Evolutionary conservation across 371 early-diverging fungal species (phyloP), one percentile per base, ranked within the genome.

Genomic region (Mucor velutinosus): DNA sequence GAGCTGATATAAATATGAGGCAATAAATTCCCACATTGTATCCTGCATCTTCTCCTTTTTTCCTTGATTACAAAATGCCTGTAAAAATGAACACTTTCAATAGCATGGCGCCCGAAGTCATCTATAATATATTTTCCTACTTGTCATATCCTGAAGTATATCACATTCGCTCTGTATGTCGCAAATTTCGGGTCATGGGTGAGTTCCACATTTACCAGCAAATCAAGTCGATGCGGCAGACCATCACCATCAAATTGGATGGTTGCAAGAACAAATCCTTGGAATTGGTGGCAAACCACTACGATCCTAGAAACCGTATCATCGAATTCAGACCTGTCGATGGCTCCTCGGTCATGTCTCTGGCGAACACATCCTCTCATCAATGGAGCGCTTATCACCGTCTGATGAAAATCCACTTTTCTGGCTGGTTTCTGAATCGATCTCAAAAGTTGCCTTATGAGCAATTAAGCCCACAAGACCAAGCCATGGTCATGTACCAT

Each of bases 401-500:
- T 19, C 68, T 66, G 7, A 61, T 76, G 58, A 78, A 81, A 29
- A 74, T 78, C 8, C 77, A 75, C 39, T 81, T 78, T 37, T 72
- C 69, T 49, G 60, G 64, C 19, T 81, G 81, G 81, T 43, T 47
- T 41, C 6, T 41, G n/a, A 35, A 58, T 23, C 25, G 39, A 7
- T 58, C 55, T 11, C 19, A 57, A 8, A 17, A 65, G 25, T n/a
- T 67, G 3, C 17, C 62, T 17, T 41, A 64, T 25, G 37, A 69
- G 15, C 15, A 65, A 4, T 45, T 78, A 7, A 71, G 57, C 15
- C 61, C 60, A 23, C 66, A 75, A 47, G 80, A 83, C 8, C 74
- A 74, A 55, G 83, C 74, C 11, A 63, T 71, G 29, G 64, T 76
- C n/a, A 30, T 72, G 0, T 78, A 80, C 53, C 83, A 83, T 53